Percentiles rank a stretch among this genome's conserved stretches.
Evolutionary conservation across 2,329 filamentous ascomycete species (phyloP).

Genomic region (Neofusicoccum parvum): DNA sequence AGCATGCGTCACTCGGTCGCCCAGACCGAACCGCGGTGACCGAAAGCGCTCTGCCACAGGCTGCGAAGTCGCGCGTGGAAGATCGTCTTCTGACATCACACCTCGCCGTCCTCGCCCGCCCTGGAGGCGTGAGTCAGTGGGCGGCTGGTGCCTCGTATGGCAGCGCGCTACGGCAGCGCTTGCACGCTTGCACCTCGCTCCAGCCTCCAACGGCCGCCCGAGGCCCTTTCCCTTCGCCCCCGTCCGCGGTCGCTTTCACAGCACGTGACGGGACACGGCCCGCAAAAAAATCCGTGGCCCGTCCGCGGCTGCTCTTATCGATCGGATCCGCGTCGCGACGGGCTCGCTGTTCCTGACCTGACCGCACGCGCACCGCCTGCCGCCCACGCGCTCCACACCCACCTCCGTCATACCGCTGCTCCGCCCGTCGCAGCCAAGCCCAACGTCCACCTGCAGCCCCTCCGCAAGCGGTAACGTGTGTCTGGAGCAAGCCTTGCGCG

Average conservation of each 20-base stretch:
- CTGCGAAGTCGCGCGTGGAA: not conserved
- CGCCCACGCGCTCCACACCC: conserved; percentile 8
- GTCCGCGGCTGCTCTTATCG: conserved; percentile 7
- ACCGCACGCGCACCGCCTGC: not conserved
- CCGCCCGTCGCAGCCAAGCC: conserved; percentile 12
- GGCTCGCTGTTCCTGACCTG: conserved; percentile 15
- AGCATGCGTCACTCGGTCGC: too few species aligned
- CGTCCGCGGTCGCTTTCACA: not conserved
- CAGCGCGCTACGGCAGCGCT: not conserved
- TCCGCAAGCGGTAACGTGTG: conserved; percentile 21
- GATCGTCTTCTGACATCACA: conserved; percentile 13
- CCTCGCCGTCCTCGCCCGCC: conserved; percentile 2
- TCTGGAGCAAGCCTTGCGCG: conserved; percentile 13
- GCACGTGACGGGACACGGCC: not conserved
- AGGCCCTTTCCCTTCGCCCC: not conserved
- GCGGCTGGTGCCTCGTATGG: not conserved
- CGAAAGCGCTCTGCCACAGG: not conserved
- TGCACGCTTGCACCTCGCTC: too few species aligned
- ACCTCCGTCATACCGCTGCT: conserved; percentile 4
- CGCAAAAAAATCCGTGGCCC: not conserved
- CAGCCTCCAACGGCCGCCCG: too few species aligned
- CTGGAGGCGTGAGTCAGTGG: not conserved
- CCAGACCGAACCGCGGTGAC: not conserved
- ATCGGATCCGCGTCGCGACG: conserved; percentile 11
- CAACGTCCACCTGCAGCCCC: not conserved